Conservation (phyloP, 306 rosid genomes). For the Glycine latifolia region DNA sequence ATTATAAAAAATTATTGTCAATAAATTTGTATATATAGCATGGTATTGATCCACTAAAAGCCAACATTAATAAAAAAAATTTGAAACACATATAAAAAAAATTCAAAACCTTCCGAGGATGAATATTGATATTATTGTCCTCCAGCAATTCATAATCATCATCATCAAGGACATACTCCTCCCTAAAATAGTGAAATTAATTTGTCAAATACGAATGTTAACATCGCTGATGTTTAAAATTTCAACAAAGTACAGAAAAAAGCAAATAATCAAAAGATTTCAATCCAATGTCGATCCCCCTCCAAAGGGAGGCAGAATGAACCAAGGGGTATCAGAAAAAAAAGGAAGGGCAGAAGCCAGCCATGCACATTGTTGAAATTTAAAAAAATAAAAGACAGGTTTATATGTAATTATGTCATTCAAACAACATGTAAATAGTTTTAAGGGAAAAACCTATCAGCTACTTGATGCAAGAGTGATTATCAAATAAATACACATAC, state of each 20-base stretch:
- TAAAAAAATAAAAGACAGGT: constrained; percentile 9
- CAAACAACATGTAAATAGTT: not conserved
- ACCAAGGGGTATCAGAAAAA: not conserved
- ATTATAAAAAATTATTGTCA: constrained; percentile 7
- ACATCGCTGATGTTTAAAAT: not conserved
- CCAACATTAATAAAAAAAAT: not conserved
- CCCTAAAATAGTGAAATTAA: constrained; percentile 60
- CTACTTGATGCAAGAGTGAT: constrained; percentile 8
- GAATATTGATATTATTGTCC: constrained; percentile 88
- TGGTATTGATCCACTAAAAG: constrained; percentile 6
- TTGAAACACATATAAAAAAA: not conserved
- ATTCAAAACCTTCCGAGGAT: constrained; percentile 80
- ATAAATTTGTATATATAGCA: not conserved
- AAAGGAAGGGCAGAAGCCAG: constrained; percentile 21
- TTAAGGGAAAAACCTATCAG: constrained; percentile 1
- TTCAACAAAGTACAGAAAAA: not conserved
- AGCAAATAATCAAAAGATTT: not conserved
- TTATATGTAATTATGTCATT: not conserved
- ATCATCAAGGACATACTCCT: constrained; percentile 92
- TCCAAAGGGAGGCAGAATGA: not conserved
- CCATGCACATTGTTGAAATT: not conserved
- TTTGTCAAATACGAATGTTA: constrained; percentile 10
- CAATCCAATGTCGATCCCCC: constrained; percentile 5
- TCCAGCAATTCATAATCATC: constrained; percentile 94
- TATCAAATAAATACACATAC: constrained; percentile 19